phyloP scores from a whole-genome alignment of 202 grass and related monocot genomes.

The Digitaria exilis region DNA sequence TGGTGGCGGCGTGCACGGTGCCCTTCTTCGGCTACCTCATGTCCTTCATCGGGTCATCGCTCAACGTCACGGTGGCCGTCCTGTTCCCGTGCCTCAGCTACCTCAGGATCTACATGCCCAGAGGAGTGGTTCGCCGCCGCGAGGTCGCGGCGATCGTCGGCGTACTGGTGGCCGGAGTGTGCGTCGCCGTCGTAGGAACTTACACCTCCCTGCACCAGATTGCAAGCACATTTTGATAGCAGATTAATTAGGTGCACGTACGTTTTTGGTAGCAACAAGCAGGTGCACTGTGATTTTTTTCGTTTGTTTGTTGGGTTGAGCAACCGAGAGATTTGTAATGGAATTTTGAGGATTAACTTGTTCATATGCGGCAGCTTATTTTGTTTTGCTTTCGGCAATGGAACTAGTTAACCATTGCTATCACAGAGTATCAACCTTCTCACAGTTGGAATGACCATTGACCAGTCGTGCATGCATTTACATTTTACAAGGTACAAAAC shows the following conservation, averaged over 20 bases:
- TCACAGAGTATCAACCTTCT: not conserved
- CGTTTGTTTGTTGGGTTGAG: not conserved
- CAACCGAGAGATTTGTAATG: not conserved
- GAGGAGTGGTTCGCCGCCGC: not conserved
- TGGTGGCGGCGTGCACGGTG: constrained; percentile 48
- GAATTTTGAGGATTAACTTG: not conserved
- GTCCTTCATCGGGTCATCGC: constrained; percentile 66
- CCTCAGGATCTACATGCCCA: constrained; percentile 55
- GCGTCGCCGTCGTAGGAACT: constrained; percentile 51
- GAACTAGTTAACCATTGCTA: not conserved
- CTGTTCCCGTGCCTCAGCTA: constrained; percentile 73
- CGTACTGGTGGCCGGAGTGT: constrained; percentile 50
- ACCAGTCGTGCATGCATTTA: not conserved
- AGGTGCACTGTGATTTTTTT: not conserved
- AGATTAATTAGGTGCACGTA: not conserved
- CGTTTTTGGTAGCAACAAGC: not conserved
- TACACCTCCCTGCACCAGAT: constrained; percentile 69
- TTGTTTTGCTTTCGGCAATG: not conserved
- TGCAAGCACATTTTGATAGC: constrained; percentile 33
- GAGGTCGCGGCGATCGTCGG: constrained; percentile 48
- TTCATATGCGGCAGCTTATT: not conserved
- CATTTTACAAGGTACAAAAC: too few species aligned
- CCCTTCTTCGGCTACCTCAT: constrained; percentile 81
- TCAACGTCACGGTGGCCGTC: constrained; percentile 54
- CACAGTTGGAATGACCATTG: not conserved